Evolutionary conservation across 163 green algal genomes (phyloP).

Genomic region (Coccomyxa subellipsoidea): DNA sequence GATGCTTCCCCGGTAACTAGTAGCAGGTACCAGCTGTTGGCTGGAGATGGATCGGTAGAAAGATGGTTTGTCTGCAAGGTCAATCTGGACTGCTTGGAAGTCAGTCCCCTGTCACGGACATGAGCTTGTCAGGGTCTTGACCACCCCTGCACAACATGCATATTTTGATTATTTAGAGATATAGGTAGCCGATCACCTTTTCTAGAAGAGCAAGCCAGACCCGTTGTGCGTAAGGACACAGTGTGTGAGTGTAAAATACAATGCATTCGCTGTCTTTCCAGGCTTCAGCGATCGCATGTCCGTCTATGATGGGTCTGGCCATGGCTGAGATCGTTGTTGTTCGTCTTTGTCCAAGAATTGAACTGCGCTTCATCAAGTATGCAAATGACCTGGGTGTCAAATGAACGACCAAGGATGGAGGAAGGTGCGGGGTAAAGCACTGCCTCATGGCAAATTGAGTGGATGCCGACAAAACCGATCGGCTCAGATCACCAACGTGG

Average conservation of each 20-base stretch:
- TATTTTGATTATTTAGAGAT: too few species aligned
- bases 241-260: conserved; percentile 52
- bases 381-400: too few species aligned
- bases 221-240: conserved; percentile 66
- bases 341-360: too few species aligned
- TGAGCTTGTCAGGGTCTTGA: neutral
- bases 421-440: neutral
- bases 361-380: too few species aligned
- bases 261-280: neutral
- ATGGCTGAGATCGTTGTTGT: too few species aligned
- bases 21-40: neutral
- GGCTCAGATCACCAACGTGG: too few species aligned
- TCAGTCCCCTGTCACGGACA: neutral
- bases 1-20: neutral
- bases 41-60: neutral
- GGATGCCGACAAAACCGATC: too few species aligned
- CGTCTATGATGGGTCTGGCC: neutral
- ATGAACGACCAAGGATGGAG: neutral
- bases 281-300: neutral
- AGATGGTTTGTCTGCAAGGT: neutral
- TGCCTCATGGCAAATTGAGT: neutral
- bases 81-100: neutral
- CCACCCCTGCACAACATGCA: too few species aligned
- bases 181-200: too few species aligned
- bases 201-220: conserved; percentile 50